Base-by-base conservation (phyloP, 2,329 filamentous ascomycete genomes). In the Botrytis sinoallii region DNA sequence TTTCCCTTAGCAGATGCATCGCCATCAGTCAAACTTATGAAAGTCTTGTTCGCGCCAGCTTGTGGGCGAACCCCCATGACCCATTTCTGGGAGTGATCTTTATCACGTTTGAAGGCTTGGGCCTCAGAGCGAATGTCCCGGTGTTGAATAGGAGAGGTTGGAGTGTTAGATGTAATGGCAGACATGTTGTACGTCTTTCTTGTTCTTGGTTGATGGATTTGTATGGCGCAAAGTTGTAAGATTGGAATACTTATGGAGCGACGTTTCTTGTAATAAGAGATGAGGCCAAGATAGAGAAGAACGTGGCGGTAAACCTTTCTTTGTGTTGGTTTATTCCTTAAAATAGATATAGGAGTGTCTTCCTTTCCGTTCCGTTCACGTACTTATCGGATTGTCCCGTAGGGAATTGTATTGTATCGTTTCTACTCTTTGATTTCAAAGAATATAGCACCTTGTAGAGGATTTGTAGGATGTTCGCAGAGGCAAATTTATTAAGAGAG, bases 81-180 rank as follows among this genome's bases (percentile, higher is more conserved):
- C 80, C 79, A 81, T 73, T 81, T 81, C 72, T 75, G 63, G 69
- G 63, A 70, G 44, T 79, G 76, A 66, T 81, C 79, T 61, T 78
- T 80, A 63, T 80, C 78, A 60, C 80, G 79, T 75, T 81, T 81
- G 76, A 75, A 81, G 32, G 71, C 63, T 25, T 77, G 73, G 35
- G 77, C 74, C 8, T 74, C 75, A 18, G 79, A 80, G n/a, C 80
- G 79, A 72, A 81, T 78, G 74, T 81, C 80, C 52, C 77, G 75
- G 67, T 74, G 75, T 60, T 78, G 75, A 42, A 79, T 14, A 7
- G 78, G 74, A 69, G 78, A 76, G 16, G 68, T 59, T n/a, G 76
- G 71, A 40, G 46, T 57, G 71, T 79, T 82, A 20, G 77, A 84
- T 25, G 77, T 77, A 3, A 79, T 79, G 48, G 79, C 52, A 65